Conservation (phyloP, 768 basidiomycete species). For the Dentipellis sp. region DNA sequence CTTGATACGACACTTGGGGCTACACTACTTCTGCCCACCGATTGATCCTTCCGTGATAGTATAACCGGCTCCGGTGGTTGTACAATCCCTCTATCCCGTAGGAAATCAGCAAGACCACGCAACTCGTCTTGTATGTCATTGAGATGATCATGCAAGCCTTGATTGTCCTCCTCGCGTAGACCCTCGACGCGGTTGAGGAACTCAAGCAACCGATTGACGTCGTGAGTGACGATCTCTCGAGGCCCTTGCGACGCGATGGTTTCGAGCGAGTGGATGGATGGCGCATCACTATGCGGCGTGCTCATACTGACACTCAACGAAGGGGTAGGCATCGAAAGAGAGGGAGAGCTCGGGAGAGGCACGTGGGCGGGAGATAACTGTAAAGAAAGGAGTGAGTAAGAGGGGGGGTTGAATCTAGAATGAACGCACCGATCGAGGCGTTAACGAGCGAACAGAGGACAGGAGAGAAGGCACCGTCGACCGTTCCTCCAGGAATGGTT, state of each 20-base stretch:
- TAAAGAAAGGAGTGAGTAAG: slow-evolving; percentile 1
- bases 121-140: slow-evolving; percentile 64
- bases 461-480: slow-evolving; percentile 53
- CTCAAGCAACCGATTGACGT: slow-evolving; percentile 40
- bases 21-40: slow-evolving; percentile 22
- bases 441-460: slow-evolving; percentile 26
- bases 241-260: slow-evolving; percentile 30
- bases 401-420: not conserved
- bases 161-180: slow-evolving; percentile 51
- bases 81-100: slow-evolving; percentile 9
- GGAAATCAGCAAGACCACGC: slow-evolving; percentile 36
- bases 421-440: slow-evolving; percentile 21
- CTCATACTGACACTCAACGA: slow-evolving; percentile 39
- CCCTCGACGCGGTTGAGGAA: slow-evolving; percentile 58
- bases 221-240: slow-evolving; percentile 39
- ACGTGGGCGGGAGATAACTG: slow-evolving; percentile 24
- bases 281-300: slow-evolving; percentile 36
- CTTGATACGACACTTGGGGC: not conserved
- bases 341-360: slow-evolving; percentile 26
- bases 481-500: slow-evolving; percentile 22
- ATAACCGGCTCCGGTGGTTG: not conserved
- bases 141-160: slow-evolving; percentile 58
- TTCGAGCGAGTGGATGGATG: slow-evolving; percentile 40
- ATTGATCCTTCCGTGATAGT: slow-evolving; percentile 24
- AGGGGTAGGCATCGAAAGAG: slow-evolving; percentile 27